Conservation (phyloP, 129 eudicot genomes). For the Lactuca sativa region DNA sequence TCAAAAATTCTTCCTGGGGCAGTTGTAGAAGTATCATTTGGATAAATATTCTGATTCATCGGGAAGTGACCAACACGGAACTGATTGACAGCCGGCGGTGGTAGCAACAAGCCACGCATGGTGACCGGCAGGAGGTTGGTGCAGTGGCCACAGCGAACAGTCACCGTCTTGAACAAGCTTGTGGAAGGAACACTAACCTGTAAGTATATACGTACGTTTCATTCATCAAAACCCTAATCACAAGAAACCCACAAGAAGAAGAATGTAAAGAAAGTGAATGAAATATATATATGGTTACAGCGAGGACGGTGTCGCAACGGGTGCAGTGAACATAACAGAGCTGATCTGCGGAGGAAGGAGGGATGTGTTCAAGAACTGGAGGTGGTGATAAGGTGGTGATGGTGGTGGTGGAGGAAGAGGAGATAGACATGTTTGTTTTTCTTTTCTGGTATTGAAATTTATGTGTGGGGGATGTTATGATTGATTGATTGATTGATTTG, state of each 20-base stretch:
- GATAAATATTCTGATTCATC: slow-evolving; percentile 36
- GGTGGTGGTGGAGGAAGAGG: slow-evolving; percentile 29
- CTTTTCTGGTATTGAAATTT: not conserved
- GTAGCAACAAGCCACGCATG: slow-evolving; percentile 52
- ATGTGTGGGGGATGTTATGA: slow-evolving; percentile 26
- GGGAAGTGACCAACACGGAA: slow-evolving; percentile 39
- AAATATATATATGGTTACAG: slow-evolving; percentile 21
- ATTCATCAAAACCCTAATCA: slow-evolving; percentile 14
- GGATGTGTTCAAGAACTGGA: slow-evolving; percentile 3
- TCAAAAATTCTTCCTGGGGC: slow-evolving; percentile 36
- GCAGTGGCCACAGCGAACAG: slow-evolving; percentile 76
- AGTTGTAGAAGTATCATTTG: slow-evolving; percentile 27
- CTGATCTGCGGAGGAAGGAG: slow-evolving; percentile 40
- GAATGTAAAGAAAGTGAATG: not conserved
- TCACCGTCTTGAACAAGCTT: slow-evolving; percentile 67
- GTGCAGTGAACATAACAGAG: slow-evolving; percentile 64
- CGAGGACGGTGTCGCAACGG: slow-evolving; percentile 58
- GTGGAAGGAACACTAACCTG: slow-evolving; percentile 74
- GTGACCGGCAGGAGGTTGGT: slow-evolving; percentile 51
- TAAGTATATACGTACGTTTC: not conserved
- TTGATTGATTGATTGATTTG: slow-evolving; percentile 45
- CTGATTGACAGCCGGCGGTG: slow-evolving; percentile 34
- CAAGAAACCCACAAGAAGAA: not conserved
- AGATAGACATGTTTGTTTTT: slow-evolving; percentile 34
- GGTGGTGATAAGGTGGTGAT: slow-evolving; percentile 40